These are phyloP conservation scores for Vanrija pseudolonga DNA, from an alignment of 1,284 basidiomycete species.

Conservation along the genomic window DNA sequence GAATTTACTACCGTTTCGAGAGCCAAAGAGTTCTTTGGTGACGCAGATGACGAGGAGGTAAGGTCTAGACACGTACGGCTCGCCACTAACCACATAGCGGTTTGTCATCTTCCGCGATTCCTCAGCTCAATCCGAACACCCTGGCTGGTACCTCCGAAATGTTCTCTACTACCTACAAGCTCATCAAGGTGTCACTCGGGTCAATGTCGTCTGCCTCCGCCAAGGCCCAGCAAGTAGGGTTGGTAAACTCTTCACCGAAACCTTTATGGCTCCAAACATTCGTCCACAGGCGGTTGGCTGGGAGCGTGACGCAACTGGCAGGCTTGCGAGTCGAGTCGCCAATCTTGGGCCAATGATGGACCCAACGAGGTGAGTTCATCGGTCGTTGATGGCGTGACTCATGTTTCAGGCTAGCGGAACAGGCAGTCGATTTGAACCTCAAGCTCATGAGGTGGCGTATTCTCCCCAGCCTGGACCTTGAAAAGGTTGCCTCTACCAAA, in stretches of 20 bases:
- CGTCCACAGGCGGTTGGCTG: conserved; percentile 71
- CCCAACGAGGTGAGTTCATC: conserved; percentile 57
- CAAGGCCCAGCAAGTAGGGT: conserved; percentile 38
- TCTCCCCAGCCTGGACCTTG: conserved; percentile 80
- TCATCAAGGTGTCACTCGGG: conserved; percentile 52
- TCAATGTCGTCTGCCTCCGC: conserved; percentile 74
- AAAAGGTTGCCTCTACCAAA: conserved; percentile 72
- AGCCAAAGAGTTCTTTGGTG: conserved; percentile 58
- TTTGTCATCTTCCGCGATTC: conserved; percentile 80
- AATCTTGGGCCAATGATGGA: conserved; percentile 96
- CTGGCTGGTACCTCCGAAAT: conserved; percentile 94
- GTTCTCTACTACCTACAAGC: conserved; percentile 73
- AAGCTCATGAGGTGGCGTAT: conserved; percentile 99
- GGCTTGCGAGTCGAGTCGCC: conserved; percentile 80
- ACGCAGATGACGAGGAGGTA: conserved; percentile 50
- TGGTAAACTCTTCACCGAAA: conserved; percentile 9
- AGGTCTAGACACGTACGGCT: conserved; percentile 12
- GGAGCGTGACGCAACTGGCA: conserved; percentile 85
- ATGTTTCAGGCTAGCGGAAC: conserved; percentile 70
- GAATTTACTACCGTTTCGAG: conserved; percentile 57
- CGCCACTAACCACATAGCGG: conserved; percentile 49
- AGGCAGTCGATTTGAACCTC: conserved; percentile 93
- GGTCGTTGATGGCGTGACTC: background rate
- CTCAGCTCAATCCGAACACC: conserved; percentile 68
- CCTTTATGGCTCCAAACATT: background rate